A percentile compares a stretch with the other conserved stretches of the same genome.
Conservation (phyloP, 2,329 filamentous ascomycete genomes). For the Clonostachys rhizophaga region DNA sequence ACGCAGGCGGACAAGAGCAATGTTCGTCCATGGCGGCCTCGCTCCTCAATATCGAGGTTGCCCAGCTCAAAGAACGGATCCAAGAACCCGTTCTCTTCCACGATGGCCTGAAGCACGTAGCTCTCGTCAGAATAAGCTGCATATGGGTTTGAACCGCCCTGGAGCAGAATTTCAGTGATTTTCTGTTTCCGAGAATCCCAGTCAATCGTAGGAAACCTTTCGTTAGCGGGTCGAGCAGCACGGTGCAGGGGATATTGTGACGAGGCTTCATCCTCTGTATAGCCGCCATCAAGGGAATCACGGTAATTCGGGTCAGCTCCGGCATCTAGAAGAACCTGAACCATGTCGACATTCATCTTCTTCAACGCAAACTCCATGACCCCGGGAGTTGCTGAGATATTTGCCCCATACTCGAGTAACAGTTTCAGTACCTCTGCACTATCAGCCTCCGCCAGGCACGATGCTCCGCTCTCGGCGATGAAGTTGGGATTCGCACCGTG, state of each 20-base stretch:
- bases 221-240: too few relatives aligned
- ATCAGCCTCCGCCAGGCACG: neutral
- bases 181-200: neutral
- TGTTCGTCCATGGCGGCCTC: neutral
- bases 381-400: neutral
- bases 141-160: neutral
- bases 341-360: neutral
- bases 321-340: neutral
- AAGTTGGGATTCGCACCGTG: neutral
- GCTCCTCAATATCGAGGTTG: neutral
- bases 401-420: neutral
- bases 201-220: too few relatives aligned
- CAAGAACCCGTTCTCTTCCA: neutral
- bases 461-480: too few relatives aligned
- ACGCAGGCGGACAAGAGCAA: neutral
- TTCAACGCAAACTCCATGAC: neutral
- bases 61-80: neutral
- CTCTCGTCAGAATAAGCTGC: neutral
- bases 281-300: too few relatives aligned
- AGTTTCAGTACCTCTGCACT: neutral
- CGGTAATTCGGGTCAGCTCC: neutral
- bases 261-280: too few relatives aligned
- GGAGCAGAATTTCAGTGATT: neutral
- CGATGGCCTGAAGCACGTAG: neutral
- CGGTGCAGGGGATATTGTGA: too few relatives aligned